Evolutionary conservation across 805 yeast genomes (phyloP).

Genomic region (Saturnispora galanensis): DNA sequence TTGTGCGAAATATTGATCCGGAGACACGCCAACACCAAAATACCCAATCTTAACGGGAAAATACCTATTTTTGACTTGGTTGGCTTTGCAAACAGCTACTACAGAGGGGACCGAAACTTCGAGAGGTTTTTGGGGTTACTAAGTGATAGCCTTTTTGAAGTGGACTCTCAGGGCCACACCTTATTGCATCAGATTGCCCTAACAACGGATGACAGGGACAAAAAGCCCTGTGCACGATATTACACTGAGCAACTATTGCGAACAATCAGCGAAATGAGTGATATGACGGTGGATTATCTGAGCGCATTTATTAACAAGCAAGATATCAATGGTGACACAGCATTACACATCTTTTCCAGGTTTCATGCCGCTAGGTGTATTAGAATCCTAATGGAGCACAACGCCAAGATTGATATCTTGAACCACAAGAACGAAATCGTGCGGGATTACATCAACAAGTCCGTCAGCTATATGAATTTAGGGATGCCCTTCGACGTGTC

Average conservation of each 20-base stretch:
- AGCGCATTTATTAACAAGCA: slow-evolving; percentile 47
- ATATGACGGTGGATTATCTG: slow-evolving; percentile 46
- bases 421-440: slow-evolving; percentile 36
- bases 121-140: slow-evolving; percentile 68
- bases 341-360: slow-evolving; percentile 41
- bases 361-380: slow-evolving; percentile 37
- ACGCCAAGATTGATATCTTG: slow-evolving; percentile 43
- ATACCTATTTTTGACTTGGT: slow-evolving; percentile 82
- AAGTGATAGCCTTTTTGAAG: slow-evolving; percentile 65
- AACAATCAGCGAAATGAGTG: slow-evolving; percentile 52
- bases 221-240: slow-evolving; percentile 72
- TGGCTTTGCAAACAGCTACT: slow-evolving; percentile 79
- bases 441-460: slow-evolving; percentile 29
- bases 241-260: slow-evolving; percentile 70
- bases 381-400: slow-evolving; percentile 36
- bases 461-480: slow-evolving; percentile 11
- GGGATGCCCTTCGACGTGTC: slow-evolving; percentile 9
- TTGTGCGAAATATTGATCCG: slow-evolving; percentile 67
- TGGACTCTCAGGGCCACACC: slow-evolving; percentile 66
- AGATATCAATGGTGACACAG: slow-evolving; percentile 48
- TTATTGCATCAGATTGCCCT: slow-evolving; percentile 79
- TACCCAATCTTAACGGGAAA: slow-evolving; percentile 62
- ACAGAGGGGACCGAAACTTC: slow-evolving; percentile 53
- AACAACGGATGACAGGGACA: slow-evolving; percentile 54
- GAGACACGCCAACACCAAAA: slow-evolving; percentile 62